Evolutionary conservation across 2,329 filamentous ascomycete species (phyloP).

Genomic region (Xylariaceae sp.): DNA sequence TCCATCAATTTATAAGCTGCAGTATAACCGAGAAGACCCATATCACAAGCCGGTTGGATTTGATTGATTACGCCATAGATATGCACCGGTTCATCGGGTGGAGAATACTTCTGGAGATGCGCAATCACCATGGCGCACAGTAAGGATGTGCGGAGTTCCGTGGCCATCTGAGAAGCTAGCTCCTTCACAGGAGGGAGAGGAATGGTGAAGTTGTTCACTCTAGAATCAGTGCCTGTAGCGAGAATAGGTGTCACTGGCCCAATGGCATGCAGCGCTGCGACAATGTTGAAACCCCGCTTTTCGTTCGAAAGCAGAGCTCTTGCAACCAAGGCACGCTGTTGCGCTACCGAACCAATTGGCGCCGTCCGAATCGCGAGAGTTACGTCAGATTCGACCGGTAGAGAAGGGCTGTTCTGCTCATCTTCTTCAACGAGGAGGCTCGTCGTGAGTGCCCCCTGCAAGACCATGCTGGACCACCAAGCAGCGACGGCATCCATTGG

Average conservation of each 20-base stretch:
- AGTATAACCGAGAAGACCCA: constrained; percentile 56
- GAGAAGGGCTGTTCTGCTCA: constrained; percentile 37
- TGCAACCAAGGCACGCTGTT: constrained; percentile 54
- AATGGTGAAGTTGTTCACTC: constrained; percentile 7
- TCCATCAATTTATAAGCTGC: constrained; percentile 56
- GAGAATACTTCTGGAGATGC: constrained; percentile 44
- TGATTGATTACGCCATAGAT: constrained; percentile 48
- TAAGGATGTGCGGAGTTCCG: constrained; percentile 53
- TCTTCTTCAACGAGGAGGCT: constrained; percentile 54
- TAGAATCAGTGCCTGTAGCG: constrained; percentile 25
- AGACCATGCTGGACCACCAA: constrained; percentile 75
- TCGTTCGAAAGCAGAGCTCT: constrained; percentile 52
- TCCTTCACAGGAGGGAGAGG: constrained; percentile 42
- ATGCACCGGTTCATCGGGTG: constrained; percentile 40
- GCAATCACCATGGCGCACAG: constrained; percentile 57
- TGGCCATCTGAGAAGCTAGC: constrained; percentile 38
- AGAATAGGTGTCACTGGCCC: constrained; percentile 37
- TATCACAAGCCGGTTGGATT: constrained; percentile 37
- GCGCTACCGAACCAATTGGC: constrained; percentile 71
- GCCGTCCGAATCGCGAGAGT: constrained; percentile 66
- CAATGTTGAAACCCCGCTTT: constrained; percentile 52
- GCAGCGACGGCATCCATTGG: constrained; percentile 86
- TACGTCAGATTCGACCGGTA: constrained; percentile 44
- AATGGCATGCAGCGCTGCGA: constrained; percentile 49
- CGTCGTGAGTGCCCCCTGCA: constrained; percentile 63